Conservation (phyloP, 2,329 filamentous ascomycete species). For the Fusarium sp. region DNA sequence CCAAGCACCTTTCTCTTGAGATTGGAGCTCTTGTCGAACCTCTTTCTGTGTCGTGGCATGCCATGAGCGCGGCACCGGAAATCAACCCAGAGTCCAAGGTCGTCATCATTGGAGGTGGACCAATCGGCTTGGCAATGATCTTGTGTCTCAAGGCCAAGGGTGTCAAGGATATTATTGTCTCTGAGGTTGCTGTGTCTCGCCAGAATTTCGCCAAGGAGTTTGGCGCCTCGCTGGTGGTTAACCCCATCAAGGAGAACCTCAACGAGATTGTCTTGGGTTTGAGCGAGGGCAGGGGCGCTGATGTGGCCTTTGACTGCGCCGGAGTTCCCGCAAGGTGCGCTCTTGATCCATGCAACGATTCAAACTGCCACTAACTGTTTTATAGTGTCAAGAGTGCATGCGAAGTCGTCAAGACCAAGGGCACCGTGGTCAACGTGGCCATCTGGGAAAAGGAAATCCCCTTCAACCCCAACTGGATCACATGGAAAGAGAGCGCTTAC, state of each 20-base stretch:
- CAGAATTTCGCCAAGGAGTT: conserved; percentile 57
- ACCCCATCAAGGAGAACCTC: conserved; percentile 59
- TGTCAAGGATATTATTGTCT: conserved; percentile 59
- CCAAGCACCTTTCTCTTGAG: conserved; percentile 61
- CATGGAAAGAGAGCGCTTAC: conserved; percentile 41
- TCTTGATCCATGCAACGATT: too few species aligned
- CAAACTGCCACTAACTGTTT: neutral
- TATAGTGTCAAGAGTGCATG: conserved; percentile 53
- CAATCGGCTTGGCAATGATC: conserved; percentile 61
- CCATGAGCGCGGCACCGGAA: conserved; percentile 59
- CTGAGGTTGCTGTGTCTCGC: conserved; percentile 58
- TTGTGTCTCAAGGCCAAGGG: conserved; percentile 60
- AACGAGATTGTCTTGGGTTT: conserved; percentile 59
- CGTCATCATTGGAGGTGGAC: conserved; percentile 62
- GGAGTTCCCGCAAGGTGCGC: conserved; percentile 57
- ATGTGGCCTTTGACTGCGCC: conserved; percentile 72
- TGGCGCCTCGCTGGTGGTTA: conserved; percentile 58
- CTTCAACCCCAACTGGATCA: conserved; percentile 46
- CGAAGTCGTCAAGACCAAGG: conserved; percentile 62
- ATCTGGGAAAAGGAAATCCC: conserved; percentile 66
- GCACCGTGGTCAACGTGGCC: conserved; percentile 73
- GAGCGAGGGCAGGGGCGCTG: conserved; percentile 62
- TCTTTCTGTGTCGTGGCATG: conserved; percentile 58
- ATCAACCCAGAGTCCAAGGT: conserved; percentile 57
- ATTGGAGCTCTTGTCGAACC: conserved; percentile 67